Evolutionary conservation across 192 early-diverging fungal species (phyloP).

Genomic region (Rhizophagus sp.): DNA sequence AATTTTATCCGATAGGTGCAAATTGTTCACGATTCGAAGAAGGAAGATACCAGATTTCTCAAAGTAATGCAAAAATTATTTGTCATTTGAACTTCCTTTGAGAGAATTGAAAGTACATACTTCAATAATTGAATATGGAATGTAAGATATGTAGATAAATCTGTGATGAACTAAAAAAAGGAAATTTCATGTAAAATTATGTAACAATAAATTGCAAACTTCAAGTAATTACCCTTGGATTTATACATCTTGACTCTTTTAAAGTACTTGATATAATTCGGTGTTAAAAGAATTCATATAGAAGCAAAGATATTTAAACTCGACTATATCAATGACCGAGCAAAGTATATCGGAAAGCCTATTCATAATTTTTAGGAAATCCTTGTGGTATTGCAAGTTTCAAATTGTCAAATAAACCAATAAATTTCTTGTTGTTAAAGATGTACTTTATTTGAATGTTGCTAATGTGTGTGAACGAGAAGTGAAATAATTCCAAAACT

Average conservation of each 20-base stretch:
- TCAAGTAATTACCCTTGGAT: not conserved
- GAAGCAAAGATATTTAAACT: too few relatives aligned
- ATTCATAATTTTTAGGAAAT: conserved; percentile 78
- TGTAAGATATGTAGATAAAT: not conserved
- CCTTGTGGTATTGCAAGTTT: conserved; percentile 8
- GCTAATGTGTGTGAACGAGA: not conserved
- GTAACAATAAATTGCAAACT: not conserved
- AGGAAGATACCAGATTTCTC: too few relatives aligned
- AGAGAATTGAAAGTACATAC: conserved; percentile 47
- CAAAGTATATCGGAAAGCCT: conserved; percentile 87
- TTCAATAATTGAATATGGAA: conserved; percentile 58
- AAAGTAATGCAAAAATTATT: conserved; percentile 57
- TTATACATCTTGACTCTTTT: not conserved
- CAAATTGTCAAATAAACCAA: conserved; percentile 17
- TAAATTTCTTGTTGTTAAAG: not conserved
- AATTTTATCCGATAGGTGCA: conserved; percentile 78
- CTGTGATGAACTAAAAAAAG: not conserved
- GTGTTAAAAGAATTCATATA: conserved; percentile 3
- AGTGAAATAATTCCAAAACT: not conserved
- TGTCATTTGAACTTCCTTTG: conserved; percentile 73
- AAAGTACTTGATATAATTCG: conserved; percentile 69
- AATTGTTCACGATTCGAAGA: conserved; percentile 65
- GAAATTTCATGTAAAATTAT: not conserved
- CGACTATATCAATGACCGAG: not conserved
- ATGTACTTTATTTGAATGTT: not conserved